phyloP scores from a whole-genome alignment of 371 early-diverging fungal genomes.

The Aphelidium insulamus region DNA sequence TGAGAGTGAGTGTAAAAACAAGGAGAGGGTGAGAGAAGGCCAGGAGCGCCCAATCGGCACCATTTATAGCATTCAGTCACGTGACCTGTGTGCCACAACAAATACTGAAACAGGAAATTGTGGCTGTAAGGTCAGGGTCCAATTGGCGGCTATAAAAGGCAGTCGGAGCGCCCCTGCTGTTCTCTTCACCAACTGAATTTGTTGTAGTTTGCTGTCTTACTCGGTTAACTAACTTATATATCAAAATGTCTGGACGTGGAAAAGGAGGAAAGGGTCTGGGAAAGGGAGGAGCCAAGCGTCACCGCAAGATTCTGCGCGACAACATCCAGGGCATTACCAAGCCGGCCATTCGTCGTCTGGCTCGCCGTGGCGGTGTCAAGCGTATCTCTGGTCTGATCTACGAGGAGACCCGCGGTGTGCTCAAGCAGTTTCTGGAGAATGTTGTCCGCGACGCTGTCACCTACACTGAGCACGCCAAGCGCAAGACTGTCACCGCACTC shows the following conservation, averaged over 20 bases:
- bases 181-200: no score
- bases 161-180: no score
- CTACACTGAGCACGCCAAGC: slow-evolving; percentile 99
- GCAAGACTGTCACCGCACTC: slow-evolving; percentile 94
- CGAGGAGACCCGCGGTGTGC: slow-evolving; percentile 92
- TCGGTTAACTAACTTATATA: slow-evolving; percentile 1
- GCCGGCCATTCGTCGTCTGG: slow-evolving; percentile 99
- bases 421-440: slow-evolving; percentile 93
- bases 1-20: neutral
- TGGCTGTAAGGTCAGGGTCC: no score
- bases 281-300: slow-evolving; percentile 96
- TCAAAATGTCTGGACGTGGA: slow-evolving; percentile 68
- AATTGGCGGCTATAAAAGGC: no score
- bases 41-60: neutral
- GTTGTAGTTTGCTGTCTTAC: neutral
- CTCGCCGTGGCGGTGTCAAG: slow-evolving; percentile 99
- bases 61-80: slow-evolving; percentile 3
- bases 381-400: slow-evolving; percentile 98
- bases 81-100: no score
- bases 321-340: slow-evolving; percentile 98
- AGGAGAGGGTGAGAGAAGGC: slow-evolving; percentile 1
- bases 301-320: slow-evolving; percentile 96
- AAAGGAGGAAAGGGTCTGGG: slow-evolving; percentile 96
- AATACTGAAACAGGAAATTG: no score
- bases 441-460: slow-evolving; percentile 95